Evolutionary conservation across 495 filamentous ascomycete species (phyloP), one percentile per base, ranked within the genome.

Genomic region (Recurvomyces mirabilis): DNA sequence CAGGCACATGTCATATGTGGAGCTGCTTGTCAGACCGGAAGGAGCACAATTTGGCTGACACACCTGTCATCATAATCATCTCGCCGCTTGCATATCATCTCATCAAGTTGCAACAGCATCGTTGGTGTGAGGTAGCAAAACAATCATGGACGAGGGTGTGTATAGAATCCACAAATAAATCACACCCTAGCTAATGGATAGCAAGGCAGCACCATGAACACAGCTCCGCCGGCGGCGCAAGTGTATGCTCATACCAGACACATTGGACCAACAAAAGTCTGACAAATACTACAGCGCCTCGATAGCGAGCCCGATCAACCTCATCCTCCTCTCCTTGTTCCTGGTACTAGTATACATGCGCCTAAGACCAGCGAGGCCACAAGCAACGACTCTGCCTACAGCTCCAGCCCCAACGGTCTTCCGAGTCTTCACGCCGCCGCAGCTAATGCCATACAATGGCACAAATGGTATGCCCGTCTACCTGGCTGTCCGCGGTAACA

Each of bases 381-480:
- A n/a, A n/a, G 67, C 73, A 3, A 61, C 72, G 34, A 63, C 70
- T 0, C 77, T 89, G 38, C 81, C 83, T 38, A 74, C 77, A 45
- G 66, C 75, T 20, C 79, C 87, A 2, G 67, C 84, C 22, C 75
- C 83, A 2, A 67, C 81, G 50, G 85, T 96, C 56, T 96, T 94
- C 78, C 73, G 74, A 42, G 89, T 81, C 56, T 98, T 94, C 70
- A 93, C 82, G 18, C 91, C 91, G 12, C 80, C 72, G 26, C 84
- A 82, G 1, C 73, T 98, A 3, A 70, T 84, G 15, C 81, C 84
- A n/a, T 93, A 78, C 74, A 93, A 93, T 69, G 91, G 91, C 58
- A 64, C 66, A 37, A 73, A 83, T 52, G 68, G 71, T 49, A 69
- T 67, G 51, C 82, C 84, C 26, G 84, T 96, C 15, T 91, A 82